phyloP scores from a whole-genome alignment of 768 basidiomycete genomes.

The Panaeolus cyanescens region DNA sequence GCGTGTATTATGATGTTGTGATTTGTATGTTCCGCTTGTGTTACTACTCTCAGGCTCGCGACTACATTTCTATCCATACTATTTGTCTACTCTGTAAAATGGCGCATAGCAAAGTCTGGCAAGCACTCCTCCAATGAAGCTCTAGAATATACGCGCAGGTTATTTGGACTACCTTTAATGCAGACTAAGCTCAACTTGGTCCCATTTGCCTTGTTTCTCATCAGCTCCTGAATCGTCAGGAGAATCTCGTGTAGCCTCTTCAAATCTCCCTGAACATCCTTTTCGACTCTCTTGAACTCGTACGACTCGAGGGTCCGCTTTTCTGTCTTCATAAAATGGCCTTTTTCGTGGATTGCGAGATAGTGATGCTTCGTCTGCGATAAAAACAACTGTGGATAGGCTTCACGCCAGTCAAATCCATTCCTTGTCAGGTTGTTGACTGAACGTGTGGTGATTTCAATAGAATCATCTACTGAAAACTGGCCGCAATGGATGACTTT shows the following conservation, averaged over 20 bases:
- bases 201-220: slow-evolving; percentile 50
- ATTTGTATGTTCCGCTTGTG: too few relatives aligned
- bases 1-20: too few relatives aligned
- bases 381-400: slow-evolving; percentile 67
- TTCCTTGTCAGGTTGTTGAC: slow-evolving; percentile 21
- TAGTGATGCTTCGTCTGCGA: slow-evolving; percentile 67
- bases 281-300: slow-evolving; percentile 32
- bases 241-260: slow-evolving; percentile 41
- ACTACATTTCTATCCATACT: too few relatives aligned
- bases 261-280: slow-evolving; percentile 32
- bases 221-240: slow-evolving; percentile 46
- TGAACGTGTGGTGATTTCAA: slow-evolving; percentile 50
- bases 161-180: slow-evolving; percentile 26
- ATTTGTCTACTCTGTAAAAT: neutral
- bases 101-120: slow-evolving; percentile 35
- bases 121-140: slow-evolving; percentile 40
- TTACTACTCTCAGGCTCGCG: too few relatives aligned
- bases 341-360: slow-evolving; percentile 57
- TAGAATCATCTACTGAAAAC: neutral
- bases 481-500: neutral
- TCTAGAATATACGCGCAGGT: slow-evolving; percentile 53
- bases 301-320: slow-evolving; percentile 41
- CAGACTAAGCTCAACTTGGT: slow-evolving; percentile 60
- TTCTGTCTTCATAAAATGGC: slow-evolving; percentile 50
- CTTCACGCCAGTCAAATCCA: slow-evolving; percentile 55